Percentiles rank a stretch among this genome's conserved stretches.
These are phyloP conservation scores for Danielia reshetovae DNA, from an alignment of 805 yeast genomes.

Conservation along the genomic window DNA sequence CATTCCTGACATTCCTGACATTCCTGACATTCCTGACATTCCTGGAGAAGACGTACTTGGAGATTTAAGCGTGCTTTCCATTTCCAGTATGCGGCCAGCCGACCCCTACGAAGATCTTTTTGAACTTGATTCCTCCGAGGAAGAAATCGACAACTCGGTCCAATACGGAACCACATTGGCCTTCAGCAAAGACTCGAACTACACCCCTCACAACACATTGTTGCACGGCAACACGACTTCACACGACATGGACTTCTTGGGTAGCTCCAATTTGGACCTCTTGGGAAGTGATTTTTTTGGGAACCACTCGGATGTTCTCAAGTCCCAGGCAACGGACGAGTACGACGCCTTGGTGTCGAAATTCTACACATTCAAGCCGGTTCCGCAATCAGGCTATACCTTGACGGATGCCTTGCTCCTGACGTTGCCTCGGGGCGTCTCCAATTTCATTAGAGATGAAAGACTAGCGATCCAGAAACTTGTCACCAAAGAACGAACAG, in stretches of 20 bases:
- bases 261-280: too few relatives aligned
- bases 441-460: conserved; percentile 9
- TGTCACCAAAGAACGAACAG: conserved; percentile 13
- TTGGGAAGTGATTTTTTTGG: neutral
- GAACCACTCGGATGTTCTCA: neutral
- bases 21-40: neutral
- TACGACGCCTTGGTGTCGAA: conserved; percentile 16
- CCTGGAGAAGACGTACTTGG: neutral
- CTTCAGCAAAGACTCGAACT: conserved; percentile 8
- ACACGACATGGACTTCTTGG: too few relatives aligned
- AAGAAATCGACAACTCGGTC: conserved; percentile 5
- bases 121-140: conserved; percentile 14
- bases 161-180: conserved; percentile 16
- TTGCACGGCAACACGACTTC: neutral
- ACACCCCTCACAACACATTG: conserved; percentile 2
- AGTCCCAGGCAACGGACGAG: conserved; percentile 9
- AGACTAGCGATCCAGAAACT: conserved; percentile 12
- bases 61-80: conserved; percentile 1
- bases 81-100: neutral
- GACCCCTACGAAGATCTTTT: conserved; percentile 8
- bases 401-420: conserved; percentile 17
- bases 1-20: neutral
- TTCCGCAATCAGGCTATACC: conserved; percentile 15
- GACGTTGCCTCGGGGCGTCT: conserved; percentile 11
- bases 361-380: conserved; percentile 16